Percentiles rank a stretch among this genome's conserved stretches.
These are phyloP conservation scores for Pythium pyrilobum DNA, from an alignment of 352 stramenopile genomes.

Conservation along the genomic window DNA sequence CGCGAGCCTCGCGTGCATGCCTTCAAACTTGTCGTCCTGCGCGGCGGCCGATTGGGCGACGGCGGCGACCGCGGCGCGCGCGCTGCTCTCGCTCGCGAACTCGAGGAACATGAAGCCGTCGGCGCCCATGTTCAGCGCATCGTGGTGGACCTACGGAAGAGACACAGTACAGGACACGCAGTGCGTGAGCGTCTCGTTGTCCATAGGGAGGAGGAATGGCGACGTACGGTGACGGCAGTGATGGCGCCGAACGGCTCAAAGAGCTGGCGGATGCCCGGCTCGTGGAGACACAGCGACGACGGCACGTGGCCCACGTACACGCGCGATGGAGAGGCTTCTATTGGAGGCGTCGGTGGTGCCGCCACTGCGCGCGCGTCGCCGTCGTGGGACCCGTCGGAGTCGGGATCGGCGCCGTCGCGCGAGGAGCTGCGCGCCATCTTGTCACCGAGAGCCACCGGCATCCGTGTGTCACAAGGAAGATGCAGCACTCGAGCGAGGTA, in stretches of 20 bases:
- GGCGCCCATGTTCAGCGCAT: constrained; percentile 48
- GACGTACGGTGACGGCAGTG: constrained; percentile 37
- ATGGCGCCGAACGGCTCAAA: constrained; percentile 50
- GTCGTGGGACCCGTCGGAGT: too few species aligned
- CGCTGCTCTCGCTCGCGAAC: constrained; percentile 32
- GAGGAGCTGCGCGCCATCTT: too few species aligned
- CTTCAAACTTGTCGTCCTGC: constrained; percentile 16
- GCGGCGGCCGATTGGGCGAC: constrained; percentile 26
- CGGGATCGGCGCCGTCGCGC: too few species aligned
- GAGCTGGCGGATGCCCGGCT: constrained; percentile 35
- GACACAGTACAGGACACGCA: not conserved
- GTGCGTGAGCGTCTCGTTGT: not conserved
- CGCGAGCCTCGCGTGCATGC: constrained; percentile 44
- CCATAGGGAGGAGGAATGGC: not conserved
- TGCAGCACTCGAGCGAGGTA: too few species aligned
- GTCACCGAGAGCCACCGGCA: too few species aligned
- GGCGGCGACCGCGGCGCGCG: constrained; percentile 26
- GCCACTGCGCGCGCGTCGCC: too few species aligned
- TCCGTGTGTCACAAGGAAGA: too few species aligned
- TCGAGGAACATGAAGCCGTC: constrained; percentile 70
- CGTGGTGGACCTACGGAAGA: constrained; percentile 50
- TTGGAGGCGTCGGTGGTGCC: too few species aligned
- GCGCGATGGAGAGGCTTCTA: constrained; percentile 12
- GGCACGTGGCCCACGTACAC: constrained; percentile 57
- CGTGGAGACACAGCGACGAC: constrained; percentile 48